Evolutionary conservation across 2,329 filamentous ascomycete species (phyloP), one percentile per base, ranked within the genome.

Genomic region (Arthroderma uncinatum): DNA sequence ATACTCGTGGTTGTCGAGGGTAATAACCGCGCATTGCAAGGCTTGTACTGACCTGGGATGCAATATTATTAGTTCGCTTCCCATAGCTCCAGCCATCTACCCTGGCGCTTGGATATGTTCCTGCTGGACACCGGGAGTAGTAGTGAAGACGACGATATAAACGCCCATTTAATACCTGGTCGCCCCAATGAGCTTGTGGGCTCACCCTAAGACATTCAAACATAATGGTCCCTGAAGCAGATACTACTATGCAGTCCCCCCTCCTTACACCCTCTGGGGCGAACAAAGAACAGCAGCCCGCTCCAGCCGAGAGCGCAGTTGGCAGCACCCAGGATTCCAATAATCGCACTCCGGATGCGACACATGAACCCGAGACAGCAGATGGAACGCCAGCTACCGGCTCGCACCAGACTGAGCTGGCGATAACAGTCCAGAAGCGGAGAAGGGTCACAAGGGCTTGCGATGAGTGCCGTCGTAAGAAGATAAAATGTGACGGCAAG

Each of bases 401-500:
- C 19, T 53, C 62, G 23, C 67, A 68, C 55, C 59, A 63, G 21
- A 57, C 62, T 48, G 70, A 69, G 58, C 63, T 68, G 40, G 60
- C 68, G 36, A 40, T 70, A 55, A 86, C 85, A 12, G 77, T 87
- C 59, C 87, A 90, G 67, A 91, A 92, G 69, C 79, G 87, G 60
- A 79, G 87, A 57, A 79, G 88, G 67, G 87, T 92, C 47, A 91
- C 87, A 19, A 79, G 88, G 64, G 87, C 87, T 40, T 92, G 87
- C 71, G 87, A 90, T 65, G 86, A 91, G 70, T 92, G 87, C 68
- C 81, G 87, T 58, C 80, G 87, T 63, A 92, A 92, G 71, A 92
- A 92, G 72, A 92, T 92, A 67, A 92, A 91, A 70, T 92, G 87
- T 65, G 87, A 91, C 69, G 87, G 87, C 64, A 89, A 90, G 71